These are phyloP conservation scores for Sclerospora graminicola DNA, from an alignment of 352 stramenopile species.

Conservation along the genomic window DNA sequence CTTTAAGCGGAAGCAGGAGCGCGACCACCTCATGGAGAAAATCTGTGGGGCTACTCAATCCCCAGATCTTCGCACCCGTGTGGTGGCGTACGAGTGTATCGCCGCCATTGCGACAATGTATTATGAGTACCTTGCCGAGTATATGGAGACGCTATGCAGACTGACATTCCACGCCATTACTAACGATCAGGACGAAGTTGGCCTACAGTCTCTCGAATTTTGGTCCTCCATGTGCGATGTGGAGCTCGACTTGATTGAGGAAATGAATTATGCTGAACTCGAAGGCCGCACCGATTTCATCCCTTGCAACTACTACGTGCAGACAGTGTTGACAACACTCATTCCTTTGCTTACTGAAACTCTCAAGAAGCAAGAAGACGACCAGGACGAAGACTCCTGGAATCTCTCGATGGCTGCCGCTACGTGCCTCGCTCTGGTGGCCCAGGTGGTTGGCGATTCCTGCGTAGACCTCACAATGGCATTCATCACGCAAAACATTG, in stretches of 20 bases:
- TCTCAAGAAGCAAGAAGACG: constrained; percentile 92
- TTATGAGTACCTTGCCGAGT: constrained; percentile 92
- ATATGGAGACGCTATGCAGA: constrained; percentile 96
- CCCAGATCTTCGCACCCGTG: constrained; percentile 74
- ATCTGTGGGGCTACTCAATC: constrained; percentile 93
- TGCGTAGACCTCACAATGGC: constrained; percentile 89
- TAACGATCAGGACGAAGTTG: constrained; percentile 87
- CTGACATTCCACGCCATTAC: constrained; percentile 92
- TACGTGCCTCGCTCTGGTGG: constrained; percentile 90
- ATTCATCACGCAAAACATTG: constrained; percentile 94
- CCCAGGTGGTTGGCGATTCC: constrained; percentile 86
- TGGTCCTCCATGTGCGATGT: constrained; percentile 96
- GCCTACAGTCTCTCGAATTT: constrained; percentile 95
- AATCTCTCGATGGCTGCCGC: constrained; percentile 92
- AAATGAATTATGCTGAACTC: constrained; percentile 80
- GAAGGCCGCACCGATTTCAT: constrained; percentile 40
- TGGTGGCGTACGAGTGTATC: constrained; percentile 94
- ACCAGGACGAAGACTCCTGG: constrained; percentile 91
- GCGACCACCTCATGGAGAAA: constrained; percentile 94
- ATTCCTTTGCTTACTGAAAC: constrained; percentile 89
- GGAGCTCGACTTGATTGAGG: constrained; percentile 90
- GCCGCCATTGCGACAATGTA: constrained; percentile 92
- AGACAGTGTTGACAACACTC: constrained; percentile 78
- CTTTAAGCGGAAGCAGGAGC: constrained; percentile 92
- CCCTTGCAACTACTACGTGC: constrained; percentile 85